Percentiles rank a stretch among this genome's conserved stretches.
These are phyloP conservation scores for Diaporthe citriasiana DNA, from an alignment of 2,329 filamentous ascomycete species.

Conservation along the genomic window DNA sequence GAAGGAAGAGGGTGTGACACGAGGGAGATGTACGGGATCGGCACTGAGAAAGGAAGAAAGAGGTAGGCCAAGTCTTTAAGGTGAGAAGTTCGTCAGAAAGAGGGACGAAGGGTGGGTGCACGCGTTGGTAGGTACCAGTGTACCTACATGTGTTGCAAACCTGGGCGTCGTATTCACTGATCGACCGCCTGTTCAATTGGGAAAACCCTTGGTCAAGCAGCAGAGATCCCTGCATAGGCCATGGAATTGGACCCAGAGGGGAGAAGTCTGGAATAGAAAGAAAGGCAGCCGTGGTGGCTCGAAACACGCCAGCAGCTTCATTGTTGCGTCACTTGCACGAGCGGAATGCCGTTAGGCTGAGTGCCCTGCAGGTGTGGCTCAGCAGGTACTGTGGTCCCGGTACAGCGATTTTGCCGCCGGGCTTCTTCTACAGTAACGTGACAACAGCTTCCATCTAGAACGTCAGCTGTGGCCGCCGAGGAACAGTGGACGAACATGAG, in stretches of 20 bases:
- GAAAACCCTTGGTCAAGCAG: background rate
- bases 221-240: constrained; percentile 7
- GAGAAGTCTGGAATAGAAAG: background rate
- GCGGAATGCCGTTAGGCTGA: constrained; percentile 27
- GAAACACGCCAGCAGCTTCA: constrained; percentile 31
- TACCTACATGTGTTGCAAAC: background rate
- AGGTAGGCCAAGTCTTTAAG: constrained; percentile 12
- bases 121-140: background rate
- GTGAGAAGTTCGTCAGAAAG: constrained; percentile 21
- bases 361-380: constrained; percentile 17
- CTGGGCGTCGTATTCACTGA: background rate
- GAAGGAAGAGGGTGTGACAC: constrained; percentile 31
- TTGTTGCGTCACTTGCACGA: constrained; percentile 30
- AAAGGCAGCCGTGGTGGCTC: constrained; percentile 16
- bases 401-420: background rate
- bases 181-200: constrained; percentile 13
- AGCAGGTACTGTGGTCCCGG: background rate
- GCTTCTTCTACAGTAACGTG: background rate
- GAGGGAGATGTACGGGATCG: background rate
- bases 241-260: background rate
- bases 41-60: background rate
- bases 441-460: background rate
- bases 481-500: background rate
- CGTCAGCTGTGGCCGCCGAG: background rate
- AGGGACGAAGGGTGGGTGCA: constrained; percentile 3